Conservation (phyloP, 2,329 filamentous ascomycete species). For the Colletotrichum musae region DNA sequence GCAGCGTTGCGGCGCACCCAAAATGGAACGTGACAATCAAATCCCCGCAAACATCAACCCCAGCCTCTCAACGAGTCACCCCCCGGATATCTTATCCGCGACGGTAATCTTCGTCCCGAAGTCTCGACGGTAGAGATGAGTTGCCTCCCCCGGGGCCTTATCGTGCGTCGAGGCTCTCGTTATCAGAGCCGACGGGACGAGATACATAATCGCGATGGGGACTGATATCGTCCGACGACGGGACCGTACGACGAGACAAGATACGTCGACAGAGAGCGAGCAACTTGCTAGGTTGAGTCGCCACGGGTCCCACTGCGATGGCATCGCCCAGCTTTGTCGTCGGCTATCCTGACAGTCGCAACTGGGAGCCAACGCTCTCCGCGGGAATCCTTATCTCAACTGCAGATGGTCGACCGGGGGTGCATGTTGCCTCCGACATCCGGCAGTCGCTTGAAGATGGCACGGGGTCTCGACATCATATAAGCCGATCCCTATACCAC, state of each 20-base stretch:
- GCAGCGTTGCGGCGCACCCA: slow-evolving; percentile 3
- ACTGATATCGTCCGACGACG: too few species aligned
- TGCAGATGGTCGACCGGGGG: not conserved
- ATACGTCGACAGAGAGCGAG: too few species aligned
- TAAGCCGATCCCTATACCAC: not conserved
- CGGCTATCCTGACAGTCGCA: slow-evolving; percentile 13
- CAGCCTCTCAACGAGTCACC: not conserved
- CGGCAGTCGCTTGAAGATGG: too few species aligned
- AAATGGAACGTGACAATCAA: slow-evolving; percentile 23
- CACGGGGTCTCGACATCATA: slow-evolving; percentile 8
- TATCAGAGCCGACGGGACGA: too few species aligned
- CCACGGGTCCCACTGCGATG: not conserved
- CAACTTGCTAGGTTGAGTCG: slow-evolving; percentile 1
- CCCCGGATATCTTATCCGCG: slow-evolving; percentile 28
- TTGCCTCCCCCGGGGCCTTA: too few species aligned
- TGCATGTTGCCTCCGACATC: slow-evolving; percentile 23
- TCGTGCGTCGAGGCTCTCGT: too few species aligned
- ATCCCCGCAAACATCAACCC: slow-evolving; percentile 12
- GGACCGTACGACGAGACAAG: too few species aligned
- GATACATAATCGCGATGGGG: too few species aligned
- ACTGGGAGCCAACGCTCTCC: slow-evolving; percentile 1
- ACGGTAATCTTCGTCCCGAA: slow-evolving; percentile 18
- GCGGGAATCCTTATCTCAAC: slow-evolving; percentile 38
- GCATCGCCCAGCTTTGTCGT: not conserved
- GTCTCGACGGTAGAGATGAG: not conserved